phyloP scores from a whole-genome alignment of 164 flowering plant species.

The Vitis rotundifolia region DNA sequence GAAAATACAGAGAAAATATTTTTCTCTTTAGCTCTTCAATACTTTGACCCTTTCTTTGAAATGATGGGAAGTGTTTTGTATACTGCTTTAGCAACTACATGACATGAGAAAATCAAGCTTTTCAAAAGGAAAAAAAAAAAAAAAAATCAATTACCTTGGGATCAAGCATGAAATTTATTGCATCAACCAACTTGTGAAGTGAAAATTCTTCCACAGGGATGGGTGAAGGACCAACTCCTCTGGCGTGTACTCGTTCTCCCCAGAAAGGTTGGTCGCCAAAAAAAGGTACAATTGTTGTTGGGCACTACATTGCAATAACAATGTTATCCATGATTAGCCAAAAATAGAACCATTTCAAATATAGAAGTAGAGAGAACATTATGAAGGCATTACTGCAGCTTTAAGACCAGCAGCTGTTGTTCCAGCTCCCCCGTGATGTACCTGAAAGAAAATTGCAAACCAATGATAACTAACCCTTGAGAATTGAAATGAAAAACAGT shows the following conservation, averaged over 20 bases:
- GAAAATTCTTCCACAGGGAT: constrained; percentile 92
- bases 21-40: too few species aligned
- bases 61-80: neutral
- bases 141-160: constrained; percentile 54
- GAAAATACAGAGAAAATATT: too few species aligned
- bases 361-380: neutral
- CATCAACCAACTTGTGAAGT: constrained; percentile 65
- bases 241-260: constrained; percentile 95
- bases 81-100: neutral
- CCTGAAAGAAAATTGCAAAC: constrained; percentile 42
- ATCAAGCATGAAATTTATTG: constrained; percentile 83
- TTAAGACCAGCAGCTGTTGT: constrained; percentile 97
- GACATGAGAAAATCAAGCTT: too few species aligned
- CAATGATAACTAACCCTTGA: neutral
- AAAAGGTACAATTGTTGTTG: constrained; percentile 91
- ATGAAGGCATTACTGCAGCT: constrained; percentile 67
- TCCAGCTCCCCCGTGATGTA: constrained; percentile 99
- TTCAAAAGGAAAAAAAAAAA: neutral
- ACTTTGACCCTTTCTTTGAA: neutral
- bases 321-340: neutral
- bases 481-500: neutral
- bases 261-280: constrained; percentile 98
- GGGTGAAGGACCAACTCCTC: constrained; percentile 96
- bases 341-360: neutral
- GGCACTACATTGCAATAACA: constrained; percentile 56